These are phyloP conservation scores for Westerdykella sp. DNA, from an alignment of 2,329 filamentous ascomycete species.

Conservation along the genomic window DNA sequence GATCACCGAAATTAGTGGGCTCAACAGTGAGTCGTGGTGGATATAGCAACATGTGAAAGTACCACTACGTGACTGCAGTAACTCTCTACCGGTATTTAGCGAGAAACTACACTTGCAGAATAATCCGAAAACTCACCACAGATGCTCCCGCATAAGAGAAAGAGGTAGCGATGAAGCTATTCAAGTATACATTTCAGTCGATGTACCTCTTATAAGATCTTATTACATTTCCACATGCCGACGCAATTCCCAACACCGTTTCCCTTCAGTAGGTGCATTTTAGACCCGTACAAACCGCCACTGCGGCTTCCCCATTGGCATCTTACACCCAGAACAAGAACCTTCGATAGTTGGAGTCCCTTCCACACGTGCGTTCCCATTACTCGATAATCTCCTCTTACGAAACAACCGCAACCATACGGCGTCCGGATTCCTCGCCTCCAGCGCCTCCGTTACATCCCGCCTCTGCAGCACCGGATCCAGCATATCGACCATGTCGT, in stretches of 20 bases:
- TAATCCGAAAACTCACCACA: no score
- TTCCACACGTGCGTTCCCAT: neutral
- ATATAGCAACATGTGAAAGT: no score
- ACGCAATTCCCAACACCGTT: neutral
- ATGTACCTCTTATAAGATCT: no score
- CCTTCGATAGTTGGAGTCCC: neutral
- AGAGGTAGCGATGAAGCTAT: no score
- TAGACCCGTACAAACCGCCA: neutral
- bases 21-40: no score
- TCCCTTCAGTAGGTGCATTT: neutral
- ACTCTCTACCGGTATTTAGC: no score
- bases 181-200: no score
- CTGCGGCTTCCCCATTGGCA: neutral
- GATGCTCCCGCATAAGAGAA: no score
- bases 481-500: slow-evolving; percentile 62
- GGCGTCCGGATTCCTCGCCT: slow-evolving; percentile 63
- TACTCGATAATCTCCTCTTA: slow-evolving; percentile 5
- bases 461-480: slow-evolving; percentile 33
- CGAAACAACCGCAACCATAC: slow-evolving; percentile 57
- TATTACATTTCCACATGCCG: neutral
- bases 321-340: neutral
- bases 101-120: no score
- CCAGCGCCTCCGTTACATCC: slow-evolving; percentile 53
- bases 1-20: no score
- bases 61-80: no score